Evolutionary conservation across 768 basidiomycete genomes (phyloP).

Genomic region (Trichaptum fuscoviolaceum): DNA sequence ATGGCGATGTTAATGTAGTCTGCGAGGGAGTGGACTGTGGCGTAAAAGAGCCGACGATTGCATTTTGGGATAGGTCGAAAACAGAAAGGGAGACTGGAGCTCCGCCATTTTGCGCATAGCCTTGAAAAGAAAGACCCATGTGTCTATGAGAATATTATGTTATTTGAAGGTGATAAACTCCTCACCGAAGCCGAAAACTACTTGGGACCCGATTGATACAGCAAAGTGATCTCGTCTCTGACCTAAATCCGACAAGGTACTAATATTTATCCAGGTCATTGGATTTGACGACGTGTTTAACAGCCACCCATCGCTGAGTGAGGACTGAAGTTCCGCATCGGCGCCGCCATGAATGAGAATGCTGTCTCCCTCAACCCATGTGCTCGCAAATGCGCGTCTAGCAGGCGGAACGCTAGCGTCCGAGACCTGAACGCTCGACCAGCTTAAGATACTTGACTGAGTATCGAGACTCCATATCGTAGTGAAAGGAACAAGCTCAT

Average conservation of each 20-base stretch:
- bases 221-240: conserved; percentile 72
- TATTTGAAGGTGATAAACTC: conserved; percentile 10
- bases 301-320: conserved; percentile 66
- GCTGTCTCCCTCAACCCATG: conserved; percentile 42
- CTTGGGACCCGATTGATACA: conserved; percentile 48
- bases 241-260: conserved; percentile 52
- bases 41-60: conserved; percentile 35
- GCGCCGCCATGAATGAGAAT: conserved; percentile 79
- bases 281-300: conserved; percentile 52
- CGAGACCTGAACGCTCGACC: conserved; percentile 40
- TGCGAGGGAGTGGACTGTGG: conserved; percentile 23
- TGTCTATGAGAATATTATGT: conserved; percentile 3
- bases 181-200: conserved; percentile 78
- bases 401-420: conserved; percentile 42
- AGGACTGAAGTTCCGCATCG: conserved; percentile 44
- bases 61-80: conserved; percentile 36
- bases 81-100: conserved; percentile 51
- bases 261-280: conserved; percentile 54
- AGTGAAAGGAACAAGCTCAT: conserved; percentile 47
- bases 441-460: conserved; percentile 36
- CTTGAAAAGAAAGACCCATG: conserved; percentile 23
- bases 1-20: conserved; percentile 20
- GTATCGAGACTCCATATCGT: conserved; percentile 64
- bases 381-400: conserved; percentile 61
- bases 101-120: conserved; percentile 44